Evolutionary conservation across 1,139 yeast species (phyloP), one percentile per base, ranked within the genome.

Genomic region (Saccharomyces hybrid): DNA sequence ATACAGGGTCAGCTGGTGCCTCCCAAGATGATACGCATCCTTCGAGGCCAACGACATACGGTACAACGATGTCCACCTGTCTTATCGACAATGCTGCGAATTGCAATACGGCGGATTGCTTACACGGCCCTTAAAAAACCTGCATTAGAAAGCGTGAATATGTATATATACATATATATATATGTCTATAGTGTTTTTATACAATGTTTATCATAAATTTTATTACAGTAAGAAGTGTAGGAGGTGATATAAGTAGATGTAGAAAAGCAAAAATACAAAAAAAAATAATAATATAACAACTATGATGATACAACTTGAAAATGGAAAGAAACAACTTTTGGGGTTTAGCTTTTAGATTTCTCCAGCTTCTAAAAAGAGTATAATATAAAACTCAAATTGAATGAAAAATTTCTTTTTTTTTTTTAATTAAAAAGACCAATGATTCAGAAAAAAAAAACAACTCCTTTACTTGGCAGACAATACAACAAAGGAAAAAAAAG

Each of bases 1-100:
- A 72, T 49, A 68, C 74, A 2, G 64, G 66, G 49, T 64, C 72
- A 31, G 75, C 75, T 1, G 73, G 74, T 48, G 75, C 73, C 26
- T 16, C 44, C 12, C 44, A 38, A 38, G 24, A 16, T 1, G 24
- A 16, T 11, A 9, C 44, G 1, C 42, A 16, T 12, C 19, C 34
- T 7, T 9, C 42, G 9, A 21, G 26, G 4, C 50, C 26, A 8
- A n/a, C 1, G 27, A 48, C 50, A n/a, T 21, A n/a, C 11, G 42
- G 11, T 7, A 48, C 27, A 7, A 11, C 21, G 3, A 6, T 38
- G 2, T 19, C 44, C 11, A 38, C n/a, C 6, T 48, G 50, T 48
- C 34, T 48, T 9, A 21, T 48, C 27, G 50, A 48, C 21, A 9
- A 48, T 14, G 50, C 34, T 21, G 34, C 32, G 16, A 31, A 28